Conservation (phyloP, 148 eudicot species). For the Diospyros kaki region DNA sequence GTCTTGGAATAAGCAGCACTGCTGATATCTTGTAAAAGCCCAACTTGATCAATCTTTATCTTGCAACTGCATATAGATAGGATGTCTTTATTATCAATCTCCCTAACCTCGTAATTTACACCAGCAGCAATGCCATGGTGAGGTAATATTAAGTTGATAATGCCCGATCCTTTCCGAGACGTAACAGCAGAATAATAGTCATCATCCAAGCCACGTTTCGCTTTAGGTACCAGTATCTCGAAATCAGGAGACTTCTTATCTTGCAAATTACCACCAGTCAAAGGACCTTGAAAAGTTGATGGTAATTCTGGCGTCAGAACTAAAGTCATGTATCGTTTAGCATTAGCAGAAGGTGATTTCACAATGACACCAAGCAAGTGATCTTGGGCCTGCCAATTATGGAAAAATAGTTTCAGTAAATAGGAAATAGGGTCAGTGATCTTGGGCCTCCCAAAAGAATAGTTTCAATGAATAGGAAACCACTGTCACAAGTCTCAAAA, state of each 20-base stretch:
- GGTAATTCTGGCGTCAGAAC: constrained; percentile 76
- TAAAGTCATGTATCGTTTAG: constrained; percentile 57
- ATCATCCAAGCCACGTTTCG: constrained; percentile 69
- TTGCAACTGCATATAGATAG: constrained; percentile 61
- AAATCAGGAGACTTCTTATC: constrained; percentile 44
- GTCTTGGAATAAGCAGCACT: constrained; percentile 77
- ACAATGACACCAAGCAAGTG: constrained; percentile 86
- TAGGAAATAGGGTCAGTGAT: neutral
- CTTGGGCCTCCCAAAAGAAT: too few relatives aligned
- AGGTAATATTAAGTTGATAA: constrained; percentile 68
- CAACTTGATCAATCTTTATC: constrained; percentile 73
- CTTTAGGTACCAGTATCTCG: constrained; percentile 67
- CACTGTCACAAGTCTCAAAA: too few relatives aligned
- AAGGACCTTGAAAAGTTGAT: constrained; percentile 33
- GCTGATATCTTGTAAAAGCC: constrained; percentile 79
- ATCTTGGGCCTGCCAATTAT: constrained; percentile 60
- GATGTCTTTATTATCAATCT: constrained; percentile 66
- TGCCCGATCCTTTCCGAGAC: constrained; percentile 70
- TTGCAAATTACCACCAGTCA: constrained; percentile 24
- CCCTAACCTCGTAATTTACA: constrained; percentile 71
- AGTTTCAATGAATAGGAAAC: too few relatives aligned
- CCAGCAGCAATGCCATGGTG: constrained; percentile 79
- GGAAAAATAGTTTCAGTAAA: constrained; percentile 11
- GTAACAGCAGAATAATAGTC: constrained; percentile 65
- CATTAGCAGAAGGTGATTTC: constrained; percentile 56